Conservation (phyloP, 768 basidiomycete species). For the Rhodosporidiobolus sp. region DNA sequence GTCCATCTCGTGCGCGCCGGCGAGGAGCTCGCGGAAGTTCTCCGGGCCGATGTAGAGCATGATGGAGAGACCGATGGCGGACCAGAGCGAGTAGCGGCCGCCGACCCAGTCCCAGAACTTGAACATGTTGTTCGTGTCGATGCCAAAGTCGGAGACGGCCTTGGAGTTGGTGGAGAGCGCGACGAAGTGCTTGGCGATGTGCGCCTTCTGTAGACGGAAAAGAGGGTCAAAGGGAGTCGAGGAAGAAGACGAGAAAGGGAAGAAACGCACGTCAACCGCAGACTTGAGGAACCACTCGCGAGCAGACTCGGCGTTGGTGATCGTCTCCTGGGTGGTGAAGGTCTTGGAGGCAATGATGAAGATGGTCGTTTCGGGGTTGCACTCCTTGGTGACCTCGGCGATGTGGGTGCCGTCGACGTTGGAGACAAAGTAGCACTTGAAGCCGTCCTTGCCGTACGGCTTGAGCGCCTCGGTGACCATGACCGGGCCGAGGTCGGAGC, state of each 20-base stretch:
- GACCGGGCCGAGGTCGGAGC: slow-evolving; percentile 94
- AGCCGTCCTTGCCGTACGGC: slow-evolving; percentile 81
- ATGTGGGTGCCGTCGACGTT: slow-evolving; percentile 99
- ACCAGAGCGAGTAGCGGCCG: slow-evolving; percentile 96
- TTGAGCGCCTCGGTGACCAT: slow-evolving; percentile 99
- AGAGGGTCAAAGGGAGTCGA: too few species aligned
- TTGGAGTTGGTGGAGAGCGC: slow-evolving; percentile 94
- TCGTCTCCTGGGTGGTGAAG: slow-evolving; percentile 99
- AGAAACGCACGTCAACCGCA: slow-evolving; percentile 65
- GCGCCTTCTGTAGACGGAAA: slow-evolving; percentile 56
- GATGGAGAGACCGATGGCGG: slow-evolving; percentile 93
- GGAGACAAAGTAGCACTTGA: slow-evolving; percentile 83
- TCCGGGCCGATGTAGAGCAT: slow-evolving; percentile 89
- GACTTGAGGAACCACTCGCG: slow-evolving; percentile 85
- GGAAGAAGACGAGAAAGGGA: neutral
- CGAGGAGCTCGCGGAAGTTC: slow-evolving; percentile 82
- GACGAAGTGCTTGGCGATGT: slow-evolving; percentile 98
- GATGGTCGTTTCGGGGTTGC: slow-evolving; percentile 85
- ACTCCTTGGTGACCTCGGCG: slow-evolving; percentile 74
- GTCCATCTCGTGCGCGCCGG: slow-evolving; percentile 96
- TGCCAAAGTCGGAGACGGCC: slow-evolving; percentile 90
- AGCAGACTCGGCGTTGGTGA: slow-evolving; percentile 94
- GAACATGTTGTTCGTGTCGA: slow-evolving; percentile 91
- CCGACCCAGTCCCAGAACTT: slow-evolving; percentile 99
- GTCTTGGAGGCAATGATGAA: slow-evolving; percentile 99